phyloP scores from a whole-genome alignment of 176 grass and related monocot species.

The Areca catechu region DNA sequence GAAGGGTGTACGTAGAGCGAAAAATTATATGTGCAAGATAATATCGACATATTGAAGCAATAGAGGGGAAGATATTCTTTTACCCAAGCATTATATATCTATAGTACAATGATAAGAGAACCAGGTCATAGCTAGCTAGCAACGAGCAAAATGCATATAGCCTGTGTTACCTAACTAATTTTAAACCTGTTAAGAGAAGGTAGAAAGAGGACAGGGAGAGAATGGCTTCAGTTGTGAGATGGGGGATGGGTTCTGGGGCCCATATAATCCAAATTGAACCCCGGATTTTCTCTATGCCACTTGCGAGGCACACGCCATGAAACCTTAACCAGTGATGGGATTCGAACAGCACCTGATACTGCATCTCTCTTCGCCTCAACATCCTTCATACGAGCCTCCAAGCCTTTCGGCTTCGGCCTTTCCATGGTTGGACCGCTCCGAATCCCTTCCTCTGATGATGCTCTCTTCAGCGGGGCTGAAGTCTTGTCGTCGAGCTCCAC shows the following conservation, averaged over 20 bases:
- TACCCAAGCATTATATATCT: constrained; percentile 14
- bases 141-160: constrained; percentile 25
- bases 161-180: constrained; percentile 17
- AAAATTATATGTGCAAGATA: too few species aligned
- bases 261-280: constrained; percentile 19
- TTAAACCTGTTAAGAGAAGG: not conserved
- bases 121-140: constrained; percentile 25
- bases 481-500: not conserved
- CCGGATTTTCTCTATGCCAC: not conserved
- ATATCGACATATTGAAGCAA: too few species aligned
- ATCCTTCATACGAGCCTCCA: not conserved
- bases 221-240: constrained; percentile 3
- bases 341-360: not conserved
- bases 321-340: not conserved
- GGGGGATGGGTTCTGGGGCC: constrained; percentile 16
- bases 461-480: not conserved
- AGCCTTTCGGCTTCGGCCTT: not conserved
- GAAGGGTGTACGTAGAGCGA: too few species aligned
- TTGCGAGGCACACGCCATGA: not conserved
- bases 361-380: not conserved
- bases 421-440: not conserved
- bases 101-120: constrained; percentile 22
- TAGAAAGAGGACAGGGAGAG: not conserved
- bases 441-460: not conserved
- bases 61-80: not conserved